These are phyloP conservation scores for Talaromyces trachyspermus DNA, from an alignment of 495 filamentous ascomycete genomes.

Conservation along the genomic window DNA sequence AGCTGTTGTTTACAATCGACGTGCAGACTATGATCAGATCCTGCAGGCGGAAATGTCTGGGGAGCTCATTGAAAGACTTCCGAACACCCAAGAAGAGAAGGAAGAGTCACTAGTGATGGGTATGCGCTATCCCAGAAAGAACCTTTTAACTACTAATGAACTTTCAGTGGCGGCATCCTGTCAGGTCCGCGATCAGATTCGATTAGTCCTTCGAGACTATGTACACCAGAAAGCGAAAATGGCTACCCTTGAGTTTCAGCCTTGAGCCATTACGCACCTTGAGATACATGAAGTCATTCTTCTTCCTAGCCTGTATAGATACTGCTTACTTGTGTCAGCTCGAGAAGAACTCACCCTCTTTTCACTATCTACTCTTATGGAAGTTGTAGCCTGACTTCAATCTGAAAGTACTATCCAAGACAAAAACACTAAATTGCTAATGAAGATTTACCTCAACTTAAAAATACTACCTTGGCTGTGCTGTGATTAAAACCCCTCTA, in stretches of 20 bases:
- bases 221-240: constrained; percentile 6
- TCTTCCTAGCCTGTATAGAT: too few species aligned
- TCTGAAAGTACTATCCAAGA: too few species aligned
- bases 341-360: too few species aligned
- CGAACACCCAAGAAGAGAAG: constrained; percentile 1
- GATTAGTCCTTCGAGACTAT: constrained; percentile 4
- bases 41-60: neutral
- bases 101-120: constrained; percentile 2
- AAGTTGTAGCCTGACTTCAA: too few species aligned
- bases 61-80: neutral
- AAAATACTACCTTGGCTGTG: too few species aligned
- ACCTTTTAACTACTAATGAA: neutral
- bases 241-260: neutral
- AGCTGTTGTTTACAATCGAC: neutral
- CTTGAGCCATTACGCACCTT: too few species aligned
- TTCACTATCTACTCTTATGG: too few species aligned
- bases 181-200: constrained; percentile 2
- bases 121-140: constrained; percentile 1
- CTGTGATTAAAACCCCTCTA: too few species aligned
- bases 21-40: neutral
- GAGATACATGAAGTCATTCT: too few species aligned
- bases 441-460: too few species aligned
- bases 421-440: too few species aligned
- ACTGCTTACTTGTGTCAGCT: too few species aligned
- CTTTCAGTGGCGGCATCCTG: neutral